phyloP scores from a whole-genome alignment of 2,329 filamentous ascomycete species.

The Verticillium albo-atrum region DNA sequence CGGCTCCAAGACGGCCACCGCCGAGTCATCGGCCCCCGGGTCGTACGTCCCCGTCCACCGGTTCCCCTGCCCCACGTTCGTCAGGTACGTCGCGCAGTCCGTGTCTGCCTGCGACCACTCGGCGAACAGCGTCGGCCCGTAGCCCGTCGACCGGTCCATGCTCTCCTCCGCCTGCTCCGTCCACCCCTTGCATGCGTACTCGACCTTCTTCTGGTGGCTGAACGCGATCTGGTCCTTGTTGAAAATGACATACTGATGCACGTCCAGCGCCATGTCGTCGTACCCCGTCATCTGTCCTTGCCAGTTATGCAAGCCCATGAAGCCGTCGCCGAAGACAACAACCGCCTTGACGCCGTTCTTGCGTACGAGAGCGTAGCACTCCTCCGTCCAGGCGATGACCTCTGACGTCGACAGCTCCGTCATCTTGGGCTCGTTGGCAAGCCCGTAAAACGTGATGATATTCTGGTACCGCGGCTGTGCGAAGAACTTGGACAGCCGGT shows the following conservation, averaged over 20 bases:
- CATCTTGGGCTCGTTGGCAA: conserved; percentile 94
- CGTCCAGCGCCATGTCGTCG: conserved; percentile 79
- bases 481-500: conserved; percentile 86
- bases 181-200: conserved; percentile 87
- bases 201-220: conserved; percentile 76
- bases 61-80: conserved; percentile 82
- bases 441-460: conserved; percentile 85
- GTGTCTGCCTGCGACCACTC: conserved; percentile 98
- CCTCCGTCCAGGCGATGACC: conserved; percentile 76
- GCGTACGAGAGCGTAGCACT: conserved; percentile 68
- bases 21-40: conserved; percentile 50
- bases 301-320: conserved; percentile 89
- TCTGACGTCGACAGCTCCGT: conserved; percentile 58
- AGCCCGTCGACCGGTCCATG: conserved; percentile 71
- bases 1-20: conserved; percentile 60
- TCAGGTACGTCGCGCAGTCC: conserved; percentile 82
- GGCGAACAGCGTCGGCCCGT: conserved; percentile 89
- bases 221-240: conserved; percentile 81
- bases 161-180: conserved; percentile 69
- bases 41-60: conserved; percentile 88
- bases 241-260: conserved; percentile 98
- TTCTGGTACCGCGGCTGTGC: conserved; percentile 90
- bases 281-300: conserved; percentile 72
- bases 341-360: conserved; percentile 69
- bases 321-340: conserved; percentile 89